Base-by-base conservation (phyloP, 192 early-diverging fungal genomes). In the Podila clonocystis region DNA sequence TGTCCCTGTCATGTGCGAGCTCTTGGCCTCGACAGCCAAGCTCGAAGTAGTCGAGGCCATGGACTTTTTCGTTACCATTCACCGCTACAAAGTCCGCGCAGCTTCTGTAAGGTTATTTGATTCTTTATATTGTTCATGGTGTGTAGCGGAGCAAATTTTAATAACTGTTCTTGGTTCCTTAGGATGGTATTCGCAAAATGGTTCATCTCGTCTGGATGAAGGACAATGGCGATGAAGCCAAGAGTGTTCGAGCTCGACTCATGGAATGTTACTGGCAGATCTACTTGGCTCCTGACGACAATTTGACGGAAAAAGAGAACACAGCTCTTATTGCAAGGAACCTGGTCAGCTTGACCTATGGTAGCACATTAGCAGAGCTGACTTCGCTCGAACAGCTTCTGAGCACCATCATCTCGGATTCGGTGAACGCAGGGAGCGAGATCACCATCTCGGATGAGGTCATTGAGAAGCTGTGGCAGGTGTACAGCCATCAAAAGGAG, bases 31-130 rank as follows among this genome's bases (percentile, higher is more conserved):
- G 4, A 97, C 92, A 28, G 90, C 87, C 59, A 99, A 99, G 73
- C 78, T 91, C 15, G 98, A 99, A 79, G 97, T 98, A 2, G 87
- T 98, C 68, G 97, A 99, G 72, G 91, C 93, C 2, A 99, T 99
- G 94, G 93, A 95, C 58, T 99, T 98, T 75, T 95, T 99, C 73
- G 95, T 96, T 1, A 84, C 88, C 0, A 93, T 95, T 4, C 89
- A 95, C 79, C 89, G 91, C 41, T 98, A 92, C 75, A 92, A 94
- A 68, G 89, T 99, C 75, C 96, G 95, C 57, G 87, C 85, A 7
- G 93, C 97, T 30, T 84, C 77, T 48, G 93, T 93, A 86, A 84
- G 86, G 73, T 4, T 15, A 15, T 45, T 3, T 3, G 11, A 45
- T 1, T 4, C 13, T 45, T 45, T 15, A 3, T 45, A 4, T 13